Base-by-base conservation (phyloP, 148 eudicot species). In the Chenopodium suecicum region DNA sequence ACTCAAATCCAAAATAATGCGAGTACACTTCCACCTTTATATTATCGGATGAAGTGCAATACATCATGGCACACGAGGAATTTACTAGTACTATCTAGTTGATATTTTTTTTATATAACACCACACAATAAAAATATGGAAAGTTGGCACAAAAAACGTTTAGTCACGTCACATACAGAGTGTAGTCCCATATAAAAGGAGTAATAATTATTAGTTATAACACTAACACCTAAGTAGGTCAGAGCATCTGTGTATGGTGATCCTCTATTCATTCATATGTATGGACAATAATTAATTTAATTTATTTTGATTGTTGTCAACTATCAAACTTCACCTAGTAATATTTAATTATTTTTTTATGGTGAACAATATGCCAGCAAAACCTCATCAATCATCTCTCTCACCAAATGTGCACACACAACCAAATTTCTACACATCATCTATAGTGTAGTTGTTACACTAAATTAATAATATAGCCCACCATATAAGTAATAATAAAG, bases 351-450 rank as follows among this genome's bases (percentile, higher is more conserved):
- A 31, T 4, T 72, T 80, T 7, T 50, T 2, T 71, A 75, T 80
- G 82, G 82, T 68, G 32, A 72, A 44, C 23, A 25, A 44, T 44
- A 14, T 73, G 82, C 82, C 82, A 80, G 44, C 82, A 62, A 73
- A 80, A 71, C 76, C 52, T 80, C 82, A 60, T 72, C 31, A 72
- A 60, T 72, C 19, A 72, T 20, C 3, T 63, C 25, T 62, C 68
- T 62, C 17, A 72, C 4, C 68, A 70, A 71, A 25, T 56, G 52
- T 17, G 20, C 48, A 23, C 56, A 48, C 14, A 7, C 13, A 17
- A 78, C 58, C 71, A 78, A 78, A 79, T 48, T 9, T 69, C 62
- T 69, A 16, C 74, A 23, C 74, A 79, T 79, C 44, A 79, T 79
- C 9, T 32, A 68, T 66, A 23, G 27, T 67, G 50, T 70, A 70